Evolutionary conservation across 495 filamentous ascomycete species (phyloP).

Genomic region (Lasiosphaeria miniovina): DNA sequence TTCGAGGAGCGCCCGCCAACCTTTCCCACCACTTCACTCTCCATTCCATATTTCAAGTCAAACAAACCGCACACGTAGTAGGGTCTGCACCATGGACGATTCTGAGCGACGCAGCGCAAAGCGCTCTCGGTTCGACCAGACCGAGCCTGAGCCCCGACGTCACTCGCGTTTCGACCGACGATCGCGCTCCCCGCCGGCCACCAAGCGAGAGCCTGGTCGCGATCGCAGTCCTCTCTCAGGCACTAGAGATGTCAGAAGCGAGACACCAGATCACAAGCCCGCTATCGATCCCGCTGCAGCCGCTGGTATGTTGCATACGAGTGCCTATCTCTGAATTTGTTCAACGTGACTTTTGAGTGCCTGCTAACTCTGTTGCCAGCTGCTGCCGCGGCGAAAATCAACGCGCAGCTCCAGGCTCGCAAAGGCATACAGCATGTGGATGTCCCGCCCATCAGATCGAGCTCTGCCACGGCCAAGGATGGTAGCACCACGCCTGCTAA

Average conservation of each 20-base stretch:
- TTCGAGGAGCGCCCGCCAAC: too few species aligned
- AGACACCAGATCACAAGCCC: conserved; percentile 39
- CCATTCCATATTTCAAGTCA: neutral
- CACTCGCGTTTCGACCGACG: conserved; percentile 78
- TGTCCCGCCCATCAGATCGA: conserved; percentile 76
- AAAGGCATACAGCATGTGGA: conserved; percentile 94
- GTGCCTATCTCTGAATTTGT: neutral
- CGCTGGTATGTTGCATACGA: conserved; percentile 58
- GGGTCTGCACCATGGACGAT: conserved; percentile 61
- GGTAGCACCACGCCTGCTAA: conserved; percentile 33
- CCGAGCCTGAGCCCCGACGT: conserved; percentile 70
- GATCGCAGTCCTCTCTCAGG: conserved; percentile 74
- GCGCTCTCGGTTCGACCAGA: conserved; percentile 90
- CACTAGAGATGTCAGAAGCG: conserved; percentile 46
- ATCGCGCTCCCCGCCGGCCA: conserved; percentile 74
- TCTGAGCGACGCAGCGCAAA: conserved; percentile 70
- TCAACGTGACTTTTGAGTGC: conserved; percentile 4
- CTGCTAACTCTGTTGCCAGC: conserved; percentile 47
- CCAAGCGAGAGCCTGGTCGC: conserved; percentile 55
- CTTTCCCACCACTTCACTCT: neutral
- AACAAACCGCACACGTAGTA: too few species aligned
- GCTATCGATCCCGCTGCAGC: conserved; percentile 75
- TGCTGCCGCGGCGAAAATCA: conserved; percentile 89
- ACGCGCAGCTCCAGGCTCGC: conserved; percentile 86
- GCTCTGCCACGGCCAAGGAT: conserved; percentile 26